Evolutionary conservation across 164 flowering plant species (phyloP), one percentile per base, ranked within the genome.

Genomic region (Magnolia officinalis): DNA sequence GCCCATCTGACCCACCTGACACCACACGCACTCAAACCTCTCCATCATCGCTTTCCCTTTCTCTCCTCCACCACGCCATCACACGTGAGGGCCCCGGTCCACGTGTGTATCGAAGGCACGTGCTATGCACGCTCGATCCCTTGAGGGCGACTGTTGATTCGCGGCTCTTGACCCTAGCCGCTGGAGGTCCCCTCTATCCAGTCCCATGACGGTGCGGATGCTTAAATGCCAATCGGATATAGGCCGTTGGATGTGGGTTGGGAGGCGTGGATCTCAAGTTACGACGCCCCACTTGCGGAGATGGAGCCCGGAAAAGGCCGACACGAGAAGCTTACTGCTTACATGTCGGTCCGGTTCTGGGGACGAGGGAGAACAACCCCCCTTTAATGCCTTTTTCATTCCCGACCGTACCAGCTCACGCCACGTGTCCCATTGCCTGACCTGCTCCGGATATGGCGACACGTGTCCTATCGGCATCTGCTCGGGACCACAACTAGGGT

Each of bases 41-140:
- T 37, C 45, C 45, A 37, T 24, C 68, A 7, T 49, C 76, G 1
- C 31, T n/a, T 51, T 23, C 23, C 63, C 45, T 11, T 24, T 74
- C 71, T 18, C 49, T 29, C 2, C 74, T 78, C 55, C 26, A 52
- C 74, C 80, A 78, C 81, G 77, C 75, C 29, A 75, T 55, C 81
- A n/a, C 77, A 70, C 67, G 75, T 78, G 72, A 50, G 66, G 26
- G 11, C 72, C 63, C 31, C 59, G 24, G 29, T 16, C 37, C 73
- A 75, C 72, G 74, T 59, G 74, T 45, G 67, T 20, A 6, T 49
- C 21, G 6, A 21, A 4, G n/a, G n/a, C 19, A 49, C 37, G 7
- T 64, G 59, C 3, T 21, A 37, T 63, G 70, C 76, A 74, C 74
- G 77, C 81, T 66, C 66, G 81, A 70, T 16, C 45, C 45, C 63